These are phyloP conservation scores for Kalaharituber pfeilii DNA, from an alignment of 2,329 filamentous ascomycete genomes.

Conservation along the genomic window DNA sequence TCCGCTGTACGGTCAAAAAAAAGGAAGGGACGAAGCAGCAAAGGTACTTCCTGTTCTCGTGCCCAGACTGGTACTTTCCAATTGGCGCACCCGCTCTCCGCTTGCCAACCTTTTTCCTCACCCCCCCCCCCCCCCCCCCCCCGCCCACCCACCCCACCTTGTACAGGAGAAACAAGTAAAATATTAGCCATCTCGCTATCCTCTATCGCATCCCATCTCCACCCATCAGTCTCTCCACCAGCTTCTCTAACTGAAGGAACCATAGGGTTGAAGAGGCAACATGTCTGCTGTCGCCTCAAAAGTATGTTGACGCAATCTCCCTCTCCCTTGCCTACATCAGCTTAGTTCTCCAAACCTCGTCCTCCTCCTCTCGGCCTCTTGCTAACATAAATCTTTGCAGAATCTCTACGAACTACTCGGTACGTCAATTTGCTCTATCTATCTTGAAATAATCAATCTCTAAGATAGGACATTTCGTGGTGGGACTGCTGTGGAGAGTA, in stretches of 20 bases:
- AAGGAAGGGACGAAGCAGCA: no score
- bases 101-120: not conserved
- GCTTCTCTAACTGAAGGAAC: not conserved
- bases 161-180: not conserved
- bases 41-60: no score
- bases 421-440: constrained; percentile 37
- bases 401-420: constrained; percentile 98
- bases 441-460: no score
- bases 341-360: not conserved
- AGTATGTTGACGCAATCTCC: constrained; percentile 20
- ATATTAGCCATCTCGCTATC: not conserved
- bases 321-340: not conserved
- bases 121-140: not conserved
- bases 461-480: not conserved
- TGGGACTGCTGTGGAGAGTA: not conserved
- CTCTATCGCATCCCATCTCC: not conserved
- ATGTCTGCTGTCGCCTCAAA: constrained; percentile 29
- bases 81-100: not conserved
- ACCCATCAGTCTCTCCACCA: not conserved
- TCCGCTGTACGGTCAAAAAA: no score
- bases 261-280: constrained; percentile 24
- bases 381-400: constrained; percentile 37
- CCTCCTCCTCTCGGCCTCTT: constrained; percentile 4
- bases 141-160: no score
- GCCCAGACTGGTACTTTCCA: no score